phyloP scores from a whole-genome alignment of 2,329 filamentous ascomycete species.

The Paracamarosporium sp. region DNA sequence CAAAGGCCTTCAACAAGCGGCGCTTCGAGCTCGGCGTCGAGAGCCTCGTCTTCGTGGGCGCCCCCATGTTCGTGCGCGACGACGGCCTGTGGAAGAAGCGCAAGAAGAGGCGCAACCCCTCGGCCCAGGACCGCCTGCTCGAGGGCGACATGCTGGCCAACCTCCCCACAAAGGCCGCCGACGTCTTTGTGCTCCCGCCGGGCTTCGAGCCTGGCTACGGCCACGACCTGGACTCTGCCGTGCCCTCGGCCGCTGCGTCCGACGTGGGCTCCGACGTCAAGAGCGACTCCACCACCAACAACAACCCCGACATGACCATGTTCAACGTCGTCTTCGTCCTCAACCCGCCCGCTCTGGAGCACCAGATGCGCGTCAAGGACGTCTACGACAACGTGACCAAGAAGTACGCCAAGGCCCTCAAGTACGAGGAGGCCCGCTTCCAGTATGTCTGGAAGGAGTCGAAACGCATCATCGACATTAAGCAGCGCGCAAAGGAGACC shows the following conservation, averaged over 20 bases:
- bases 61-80: slow-evolving; percentile 51
- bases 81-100: slow-evolving; percentile 50
- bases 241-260: slow-evolving; percentile 37
- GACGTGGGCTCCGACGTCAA: slow-evolving; percentile 49
- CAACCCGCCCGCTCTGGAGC: slow-evolving; percentile 78
- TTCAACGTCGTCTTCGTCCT: slow-evolving; percentile 96
- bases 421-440: slow-evolving; percentile 87
- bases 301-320: slow-evolving; percentile 83
- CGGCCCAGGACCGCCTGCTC: slow-evolving; percentile 26
- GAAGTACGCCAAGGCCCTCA: slow-evolving; percentile 90
- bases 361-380: slow-evolving; percentile 73
- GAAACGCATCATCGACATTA: slow-evolving; percentile 79
- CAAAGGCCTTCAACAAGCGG: slow-evolving; percentile 47
- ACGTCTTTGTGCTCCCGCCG: slow-evolving; percentile 40
- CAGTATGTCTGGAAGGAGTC: slow-evolving; percentile 94
- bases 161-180: slow-evolving; percentile 24
- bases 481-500: slow-evolving; percentile 80
- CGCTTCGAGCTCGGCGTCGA: slow-evolving; percentile 50
- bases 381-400: slow-evolving; percentile 90
- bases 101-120: slow-evolving; percentile 38
- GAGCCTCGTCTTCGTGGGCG: slow-evolving; percentile 47
- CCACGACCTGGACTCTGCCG: slow-evolving; percentile 41
- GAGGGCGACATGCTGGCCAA: slow-evolving; percentile 28
- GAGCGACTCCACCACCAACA: slow-evolving; percentile 54
- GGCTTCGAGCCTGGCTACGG: slow-evolving; percentile 50